Percentiles rank a stretch among this genome's conserved stretches.
Evolutionary conservation across 179 eudicot species (phyloP).

Genomic region (Pouteria campechiana): DNA sequence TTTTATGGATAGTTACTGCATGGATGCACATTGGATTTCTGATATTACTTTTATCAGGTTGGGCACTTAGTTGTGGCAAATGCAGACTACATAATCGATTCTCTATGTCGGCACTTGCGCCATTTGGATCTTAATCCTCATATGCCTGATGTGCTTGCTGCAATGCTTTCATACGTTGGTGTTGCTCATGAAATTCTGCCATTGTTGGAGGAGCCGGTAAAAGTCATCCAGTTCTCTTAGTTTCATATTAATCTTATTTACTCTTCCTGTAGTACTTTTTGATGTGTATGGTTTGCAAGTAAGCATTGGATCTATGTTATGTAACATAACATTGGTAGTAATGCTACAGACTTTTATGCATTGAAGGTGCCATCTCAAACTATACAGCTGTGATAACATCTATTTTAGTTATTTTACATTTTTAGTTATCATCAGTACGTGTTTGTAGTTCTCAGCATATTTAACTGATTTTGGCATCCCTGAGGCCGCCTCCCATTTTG

Average conservation of each 20-base stretch:
- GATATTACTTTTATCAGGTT: slow-evolving; percentile 37
- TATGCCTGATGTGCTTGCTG: slow-evolving; percentile 76
- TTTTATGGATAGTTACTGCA: background rate
- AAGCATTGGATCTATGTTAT: no score
- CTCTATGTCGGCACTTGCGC: slow-evolving; percentile 82
- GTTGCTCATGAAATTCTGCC: slow-evolving; percentile 82
- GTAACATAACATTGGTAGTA: no score
- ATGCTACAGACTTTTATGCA: no score
- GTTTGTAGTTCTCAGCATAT: no score
- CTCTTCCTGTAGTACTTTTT: background rate
- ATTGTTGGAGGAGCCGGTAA: slow-evolving; percentile 92
- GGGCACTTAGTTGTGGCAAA: slow-evolving; percentile 82
- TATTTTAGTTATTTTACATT: no score
- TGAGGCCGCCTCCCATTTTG: no score
- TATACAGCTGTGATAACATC: no score
- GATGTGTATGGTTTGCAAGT: no score
- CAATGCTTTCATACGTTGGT: slow-evolving; percentile 88
- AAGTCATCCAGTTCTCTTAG: background rate
- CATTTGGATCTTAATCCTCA: slow-evolving; percentile 87
- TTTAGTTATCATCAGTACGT: no score
- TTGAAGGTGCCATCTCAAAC: no score
- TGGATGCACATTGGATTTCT: background rate
- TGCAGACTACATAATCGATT: slow-evolving; percentile 88
- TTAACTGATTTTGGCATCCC: no score
- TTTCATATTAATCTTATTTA: background rate